Evolutionary conservation across 1,284 basidiomycete genomes (phyloP).

Genomic region (Malassezia japonica): DNA sequence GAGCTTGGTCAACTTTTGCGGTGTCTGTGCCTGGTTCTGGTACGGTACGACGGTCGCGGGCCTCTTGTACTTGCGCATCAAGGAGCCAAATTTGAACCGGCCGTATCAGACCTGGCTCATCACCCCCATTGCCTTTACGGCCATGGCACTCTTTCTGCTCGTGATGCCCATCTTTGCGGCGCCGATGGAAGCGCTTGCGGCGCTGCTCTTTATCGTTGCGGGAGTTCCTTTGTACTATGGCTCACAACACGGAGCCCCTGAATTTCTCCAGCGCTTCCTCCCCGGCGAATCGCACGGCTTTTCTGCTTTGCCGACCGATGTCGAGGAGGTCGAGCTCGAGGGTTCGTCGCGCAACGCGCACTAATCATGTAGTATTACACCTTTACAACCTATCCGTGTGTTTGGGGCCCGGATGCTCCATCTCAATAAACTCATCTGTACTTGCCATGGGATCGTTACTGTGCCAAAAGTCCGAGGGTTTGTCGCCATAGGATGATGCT

Average conservation of each 20-base stretch:
- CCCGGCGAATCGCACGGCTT: neutral
- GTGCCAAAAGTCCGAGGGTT: too few relatives aligned
- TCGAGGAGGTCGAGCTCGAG: neutral
- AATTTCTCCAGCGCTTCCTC: neutral
- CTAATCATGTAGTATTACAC: neutral
- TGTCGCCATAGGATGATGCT: neutral
- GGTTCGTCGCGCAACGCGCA: neutral
- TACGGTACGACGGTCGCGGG: slow-evolving; percentile 57
- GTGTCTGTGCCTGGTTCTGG: slow-evolving; percentile 49
- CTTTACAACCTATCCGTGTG: neutral
- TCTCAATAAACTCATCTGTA: too few relatives aligned
- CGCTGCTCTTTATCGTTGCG: slow-evolving; percentile 29
- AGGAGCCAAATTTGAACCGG: slow-evolving; percentile 80
- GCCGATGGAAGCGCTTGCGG: slow-evolving; percentile 58
- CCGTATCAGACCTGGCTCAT: slow-evolving; percentile 62
- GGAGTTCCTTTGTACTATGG: slow-evolving; percentile 39
- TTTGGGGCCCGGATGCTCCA: too few relatives aligned
- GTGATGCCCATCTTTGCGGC: slow-evolving; percentile 92
- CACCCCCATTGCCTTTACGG: slow-evolving; percentile 83
- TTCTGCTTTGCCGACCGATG: neutral
- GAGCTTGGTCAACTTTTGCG: slow-evolving; percentile 52
- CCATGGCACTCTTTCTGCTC: slow-evolving; percentile 78
- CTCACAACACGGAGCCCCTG: slow-evolving; percentile 21
- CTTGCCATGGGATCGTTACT: too few relatives aligned
- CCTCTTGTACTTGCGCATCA: slow-evolving; percentile 73